Percentiles rank a stretch among this genome's conserved stretches.
Evolutionary conservation across 495 filamentous ascomycete species (phyloP).

Genomic region (Lepraria neglecta): DNA sequence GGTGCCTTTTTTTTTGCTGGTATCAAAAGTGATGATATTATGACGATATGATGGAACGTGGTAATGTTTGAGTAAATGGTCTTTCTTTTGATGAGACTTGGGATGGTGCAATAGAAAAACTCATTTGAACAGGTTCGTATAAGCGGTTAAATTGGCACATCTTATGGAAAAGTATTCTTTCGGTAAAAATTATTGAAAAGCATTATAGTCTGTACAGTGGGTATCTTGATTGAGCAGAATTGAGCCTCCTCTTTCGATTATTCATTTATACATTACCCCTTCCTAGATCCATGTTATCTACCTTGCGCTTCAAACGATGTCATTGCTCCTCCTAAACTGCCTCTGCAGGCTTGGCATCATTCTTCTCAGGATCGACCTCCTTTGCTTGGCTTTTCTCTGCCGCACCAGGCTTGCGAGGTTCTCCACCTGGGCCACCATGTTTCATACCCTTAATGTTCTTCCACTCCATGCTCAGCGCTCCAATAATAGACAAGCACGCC

Average conservation of each 20-base stretch:
- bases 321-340: not conserved
- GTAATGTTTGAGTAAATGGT: no score
- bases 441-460: slow-evolving; percentile 48
- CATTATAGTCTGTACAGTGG: no score
- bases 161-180: no score
- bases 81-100: no score
- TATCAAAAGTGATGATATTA: no score
- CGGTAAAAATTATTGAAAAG: no score
- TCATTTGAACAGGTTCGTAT: no score
- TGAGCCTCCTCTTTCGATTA: not conserved
- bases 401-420: not conserved
- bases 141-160: no score
- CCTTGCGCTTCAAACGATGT: not conserved
- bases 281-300: not conserved
- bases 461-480: slow-evolving; percentile 55
- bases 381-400: slow-evolving; percentile 1
- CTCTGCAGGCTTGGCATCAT: not conserved
- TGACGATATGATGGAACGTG: no score
- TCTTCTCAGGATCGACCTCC: not conserved
- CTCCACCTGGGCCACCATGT: not conserved
- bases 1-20: no score
- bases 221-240: not conserved
- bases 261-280: not conserved
- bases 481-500: slow-evolving; percentile 46
- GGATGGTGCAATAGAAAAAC: no score